Conservation (phyloP, 2,329 filamentous ascomycete species). For the Epichloe festucae region DNA sequence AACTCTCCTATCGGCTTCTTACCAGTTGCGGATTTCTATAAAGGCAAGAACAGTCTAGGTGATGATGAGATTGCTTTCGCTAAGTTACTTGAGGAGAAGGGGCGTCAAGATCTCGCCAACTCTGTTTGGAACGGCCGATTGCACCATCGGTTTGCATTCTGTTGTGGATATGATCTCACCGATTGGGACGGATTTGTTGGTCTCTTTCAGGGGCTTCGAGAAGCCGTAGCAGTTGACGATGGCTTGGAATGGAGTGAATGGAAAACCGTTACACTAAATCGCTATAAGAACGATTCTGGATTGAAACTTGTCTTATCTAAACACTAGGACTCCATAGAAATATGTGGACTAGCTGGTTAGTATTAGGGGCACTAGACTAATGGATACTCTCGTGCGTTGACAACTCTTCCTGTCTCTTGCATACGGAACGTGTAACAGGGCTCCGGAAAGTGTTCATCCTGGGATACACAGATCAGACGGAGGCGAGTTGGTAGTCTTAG, state of each 20-base stretch:
- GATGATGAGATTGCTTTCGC: slow-evolving; percentile 27
- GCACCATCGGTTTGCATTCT: slow-evolving; percentile 27
- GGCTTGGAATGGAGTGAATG: slow-evolving; percentile 25
- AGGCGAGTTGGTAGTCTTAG: too few relatives aligned
- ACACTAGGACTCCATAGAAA: too few relatives aligned
- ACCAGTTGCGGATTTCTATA: slow-evolving; percentile 28
- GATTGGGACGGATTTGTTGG: slow-evolving; percentile 25
- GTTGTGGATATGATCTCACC: slow-evolving; percentile 26
- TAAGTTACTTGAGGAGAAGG: slow-evolving; percentile 18
- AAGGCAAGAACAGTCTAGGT: slow-evolving; percentile 20
- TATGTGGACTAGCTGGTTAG: too few relatives aligned
- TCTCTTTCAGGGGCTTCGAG: background rate
- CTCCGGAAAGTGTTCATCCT: too few relatives aligned
- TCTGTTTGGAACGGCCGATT: slow-evolving; percentile 24
- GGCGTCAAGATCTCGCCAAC: slow-evolving; percentile 20
- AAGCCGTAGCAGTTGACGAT: slow-evolving; percentile 19
- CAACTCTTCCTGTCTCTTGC: too few relatives aligned
- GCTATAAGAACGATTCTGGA: slow-evolving; percentile 18
- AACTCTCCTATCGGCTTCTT: slow-evolving; percentile 28
- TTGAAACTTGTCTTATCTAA: slow-evolving; percentile 1
- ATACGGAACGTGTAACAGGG: too few relatives aligned
- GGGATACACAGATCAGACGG: too few relatives aligned
- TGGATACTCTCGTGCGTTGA: too few relatives aligned
- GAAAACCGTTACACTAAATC: slow-evolving; percentile 21
- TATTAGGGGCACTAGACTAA: too few relatives aligned